Percentiles rank a stretch among this genome's conserved stretches.
Conservation (phyloP, 352 stramenopile genomes). For the Pythium brachiatum region DNA sequence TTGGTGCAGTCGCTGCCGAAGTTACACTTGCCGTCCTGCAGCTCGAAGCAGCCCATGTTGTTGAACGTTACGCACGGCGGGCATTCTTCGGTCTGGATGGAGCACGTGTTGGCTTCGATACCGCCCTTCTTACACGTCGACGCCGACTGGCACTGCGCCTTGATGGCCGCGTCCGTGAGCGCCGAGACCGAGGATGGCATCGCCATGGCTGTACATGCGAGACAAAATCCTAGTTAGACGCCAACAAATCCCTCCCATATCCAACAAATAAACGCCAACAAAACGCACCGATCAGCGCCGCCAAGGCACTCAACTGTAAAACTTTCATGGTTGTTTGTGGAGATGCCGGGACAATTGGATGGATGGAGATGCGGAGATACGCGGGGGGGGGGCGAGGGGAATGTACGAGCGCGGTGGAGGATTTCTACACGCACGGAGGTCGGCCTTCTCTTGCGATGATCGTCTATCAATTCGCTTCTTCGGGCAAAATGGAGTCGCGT, state of each 20-base stretch:
- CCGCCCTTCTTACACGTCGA: conserved; percentile 35
- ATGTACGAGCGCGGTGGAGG: neutral
- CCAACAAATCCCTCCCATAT: conserved; percentile 2
- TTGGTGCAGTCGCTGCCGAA: conserved; percentile 37
- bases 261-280: neutral
- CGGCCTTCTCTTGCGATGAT: neutral
- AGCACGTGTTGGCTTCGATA: conserved; percentile 17
- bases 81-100: conserved; percentile 25
- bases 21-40: conserved; percentile 16
- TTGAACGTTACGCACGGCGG: conserved; percentile 36
- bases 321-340: conserved; percentile 15
- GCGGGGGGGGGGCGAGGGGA: too few species aligned
- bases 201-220: conserved; percentile 1
- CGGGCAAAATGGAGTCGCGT: neutral
- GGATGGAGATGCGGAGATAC: neutral
- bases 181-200: conserved; percentile 4
- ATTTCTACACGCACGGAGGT: neutral
- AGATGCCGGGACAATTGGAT: neutral
- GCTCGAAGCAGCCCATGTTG: conserved; percentile 31
- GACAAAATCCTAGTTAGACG: neutral
- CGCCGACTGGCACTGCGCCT: conserved; percentile 22
- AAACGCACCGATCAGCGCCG: conserved; percentile 17
- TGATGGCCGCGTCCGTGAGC: neutral
- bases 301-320: conserved; percentile 9
- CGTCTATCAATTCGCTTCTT: neutral